phyloP scores from a whole-genome alignment of 306 rosid genomes.

The Oemleria cerasiformis region DNA sequence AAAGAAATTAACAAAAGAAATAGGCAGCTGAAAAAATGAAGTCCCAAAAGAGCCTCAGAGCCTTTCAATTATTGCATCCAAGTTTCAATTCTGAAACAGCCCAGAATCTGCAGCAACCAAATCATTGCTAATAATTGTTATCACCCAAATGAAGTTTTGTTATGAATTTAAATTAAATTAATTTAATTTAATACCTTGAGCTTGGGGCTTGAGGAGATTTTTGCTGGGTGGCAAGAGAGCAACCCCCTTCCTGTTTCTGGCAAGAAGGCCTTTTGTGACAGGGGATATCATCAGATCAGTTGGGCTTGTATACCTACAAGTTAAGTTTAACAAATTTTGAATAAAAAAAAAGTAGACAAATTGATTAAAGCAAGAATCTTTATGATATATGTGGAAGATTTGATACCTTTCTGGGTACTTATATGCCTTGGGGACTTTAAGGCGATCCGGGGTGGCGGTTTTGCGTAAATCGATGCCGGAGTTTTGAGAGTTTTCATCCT shows the following conservation, averaged over 20 bases:
- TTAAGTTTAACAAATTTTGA: not conserved
- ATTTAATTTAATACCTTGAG: slow-evolving; percentile 17
- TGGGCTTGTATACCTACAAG: slow-evolving; percentile 78
- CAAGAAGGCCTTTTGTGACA: slow-evolving; percentile 71
- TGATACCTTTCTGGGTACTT: slow-evolving; percentile 81
- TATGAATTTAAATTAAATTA: too few species aligned
- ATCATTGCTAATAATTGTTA: too few species aligned
- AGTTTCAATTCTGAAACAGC: slow-evolving; percentile 31
- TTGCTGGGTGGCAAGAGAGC: slow-evolving; percentile 52
- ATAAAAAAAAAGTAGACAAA: not conserved
- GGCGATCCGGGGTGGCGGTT: slow-evolving; percentile 59
- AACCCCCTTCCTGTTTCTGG: slow-evolving; percentile 63
- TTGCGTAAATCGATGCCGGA: slow-evolving; percentile 48
- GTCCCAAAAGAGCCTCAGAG: slow-evolving; percentile 20
- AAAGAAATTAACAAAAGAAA: slow-evolving; percentile 9
- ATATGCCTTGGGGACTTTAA: slow-evolving; percentile 74
- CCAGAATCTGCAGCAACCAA: slow-evolving; percentile 40
- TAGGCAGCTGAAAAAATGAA: not conserved
- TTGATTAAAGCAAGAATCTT: too few species aligned
- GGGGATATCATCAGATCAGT: slow-evolving; percentile 85
- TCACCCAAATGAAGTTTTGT: not conserved
- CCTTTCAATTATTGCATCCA: slow-evolving; percentile 16
- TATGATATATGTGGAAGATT: not conserved
- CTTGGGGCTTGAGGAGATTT: slow-evolving; percentile 40
- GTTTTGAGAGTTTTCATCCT: slow-evolving; percentile 23